Base-by-base conservation (phyloP, 2,329 filamentous ascomycete genomes). In the Elsinoe ampelina region DNA sequence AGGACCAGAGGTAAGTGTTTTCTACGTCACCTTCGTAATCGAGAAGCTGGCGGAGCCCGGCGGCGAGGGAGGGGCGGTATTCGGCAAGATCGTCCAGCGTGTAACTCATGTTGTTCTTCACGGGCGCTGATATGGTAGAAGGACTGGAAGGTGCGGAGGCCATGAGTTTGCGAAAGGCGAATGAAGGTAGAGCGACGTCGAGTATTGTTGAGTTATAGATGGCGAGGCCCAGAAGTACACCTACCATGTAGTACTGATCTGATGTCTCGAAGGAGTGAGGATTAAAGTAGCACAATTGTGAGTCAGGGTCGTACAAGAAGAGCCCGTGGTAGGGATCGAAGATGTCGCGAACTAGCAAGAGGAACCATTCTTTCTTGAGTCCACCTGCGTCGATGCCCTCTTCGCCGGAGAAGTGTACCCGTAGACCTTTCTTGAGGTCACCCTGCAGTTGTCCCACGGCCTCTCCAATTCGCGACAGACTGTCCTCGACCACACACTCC, bases 171-270 rank as follows among this genome's bases (percentile, higher is more conserved):
- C 89, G 84, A 67, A 95, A 96, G 1, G 87, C 85, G 68, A 95
- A 95, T 0, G 90, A 87, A 1, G 91, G 91, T 17, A 96, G 78
- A 1, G 89, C 87, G 50, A 95, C 81, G 66, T 95, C 91, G 15
- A 96, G 76, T 62, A 95, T 95, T 0, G 89, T 95, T 2, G 89
- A 95, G 70, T 96, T 95, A 73, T 95, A 95, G 60, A 96, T 95
- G 12, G 91, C 91, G 58, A 96, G 76, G 0, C 91, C 91, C 56
- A 96, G 79, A 6, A 95, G 79, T 11, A 93, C 88, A 0, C 91
- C 91, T 26, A 96, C 87, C 19, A 95, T 78, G 67, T 93, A 95
- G 70, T 88, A 96, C 62, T 95, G 89, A 66, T 95, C 89, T 0
- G 89, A 91, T 0, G 88, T 91, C 68, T 95, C 91, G 63, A 95